Percentiles rank a stretch among this genome's conserved stretches.
Evolutionary conservation across 495 filamentous ascomycete genomes (phyloP).

Genomic region (Penicillium simplicissimum): DNA sequence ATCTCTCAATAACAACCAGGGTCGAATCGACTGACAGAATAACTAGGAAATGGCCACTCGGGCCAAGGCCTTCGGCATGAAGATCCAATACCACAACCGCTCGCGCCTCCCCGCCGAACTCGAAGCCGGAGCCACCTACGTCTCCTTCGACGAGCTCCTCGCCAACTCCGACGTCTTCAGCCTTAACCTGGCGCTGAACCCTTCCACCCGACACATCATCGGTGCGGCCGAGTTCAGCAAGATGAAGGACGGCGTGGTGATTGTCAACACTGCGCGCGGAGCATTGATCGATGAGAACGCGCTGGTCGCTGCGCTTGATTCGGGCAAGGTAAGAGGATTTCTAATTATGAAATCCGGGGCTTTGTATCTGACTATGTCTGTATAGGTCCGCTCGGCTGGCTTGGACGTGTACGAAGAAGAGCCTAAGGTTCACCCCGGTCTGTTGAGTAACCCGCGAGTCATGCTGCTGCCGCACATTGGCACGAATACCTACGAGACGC

Average conservation of each 20-base stretch:
- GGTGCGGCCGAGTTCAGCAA: constrained; percentile 62
- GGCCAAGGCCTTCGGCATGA: constrained; percentile 69
- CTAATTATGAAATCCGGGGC: constrained; percentile 7
- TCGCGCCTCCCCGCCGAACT: constrained; percentile 52
- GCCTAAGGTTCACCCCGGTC: constrained; percentile 67
- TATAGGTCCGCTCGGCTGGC: constrained; percentile 55
- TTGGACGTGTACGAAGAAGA: constrained; percentile 83
- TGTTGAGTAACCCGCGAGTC: constrained; percentile 67
- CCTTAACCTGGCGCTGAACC: constrained; percentile 72
- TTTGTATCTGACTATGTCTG: not conserved
- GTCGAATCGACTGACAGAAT: constrained; percentile 3
- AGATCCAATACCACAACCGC: constrained; percentile 72
- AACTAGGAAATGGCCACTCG: constrained; percentile 66
- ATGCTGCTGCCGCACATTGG: constrained; percentile 83
- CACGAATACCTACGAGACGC: constrained; percentile 63
- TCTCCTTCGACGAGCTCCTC: constrained; percentile 69
- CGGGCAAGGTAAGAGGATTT: constrained; percentile 57
- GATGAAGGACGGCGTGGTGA: constrained; percentile 76
- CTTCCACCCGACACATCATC: constrained; percentile 68
- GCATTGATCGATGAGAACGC: constrained; percentile 77
- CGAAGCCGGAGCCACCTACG: constrained; percentile 62
- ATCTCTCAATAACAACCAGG: not conserved
- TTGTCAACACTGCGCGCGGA: constrained; percentile 82
- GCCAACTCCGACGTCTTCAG: constrained; percentile 71
- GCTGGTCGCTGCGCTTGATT: constrained; percentile 67